Evolutionary conservation across 305 asterid genomes (phyloP), one percentile per base, ranked within the genome.

Genomic region (Andrographis paniculata): DNA sequence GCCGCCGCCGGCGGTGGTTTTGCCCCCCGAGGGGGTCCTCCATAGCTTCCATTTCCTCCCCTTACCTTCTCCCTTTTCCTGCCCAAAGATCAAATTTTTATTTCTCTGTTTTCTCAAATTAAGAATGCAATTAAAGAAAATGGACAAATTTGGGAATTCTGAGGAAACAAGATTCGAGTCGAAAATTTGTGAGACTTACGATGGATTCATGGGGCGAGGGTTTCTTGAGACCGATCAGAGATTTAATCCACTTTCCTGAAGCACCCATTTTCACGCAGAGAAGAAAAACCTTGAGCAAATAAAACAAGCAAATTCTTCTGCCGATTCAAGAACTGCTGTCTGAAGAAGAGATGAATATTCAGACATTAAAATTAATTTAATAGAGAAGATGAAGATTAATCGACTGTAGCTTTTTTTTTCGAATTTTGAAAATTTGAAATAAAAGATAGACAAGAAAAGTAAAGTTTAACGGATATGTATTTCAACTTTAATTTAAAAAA

Each of bases 201-300:
- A n/a, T n/a, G 6, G 65, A 58, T 53, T 82, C 84, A 37, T 67
- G 70, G 1, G 56, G 42, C 22, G 76, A 66, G 5, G 60, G 45
- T 68, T 80, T 82, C 63, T 68, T 78, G 7, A 72, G 74, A 14
- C 72, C 64, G 42, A 89, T 74, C 15, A 89, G 55, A 16, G 98
- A 79, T 60, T 79, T 82, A 38, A 89, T 80, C 98, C 98, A 89
- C 47, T 76, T 89, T 37, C 87, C 94, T 2, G 97, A 78, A 74
- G 69, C 87, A 61, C 98, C 94, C 98, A 82, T 82, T 58, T 55
- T 41, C 24, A 18, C 38, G 20, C 22, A 57, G 17, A 39, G 23
- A 14, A 50, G 33, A 38, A 35, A 9, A 12, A 40, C 17, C n/a
- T 31, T 31, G 13, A 31, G 28, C 36, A 36, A 31, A 51, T 33